Base-by-base conservation (phyloP, 306 rosid genomes). In the Bauhinia variegata region DNA sequence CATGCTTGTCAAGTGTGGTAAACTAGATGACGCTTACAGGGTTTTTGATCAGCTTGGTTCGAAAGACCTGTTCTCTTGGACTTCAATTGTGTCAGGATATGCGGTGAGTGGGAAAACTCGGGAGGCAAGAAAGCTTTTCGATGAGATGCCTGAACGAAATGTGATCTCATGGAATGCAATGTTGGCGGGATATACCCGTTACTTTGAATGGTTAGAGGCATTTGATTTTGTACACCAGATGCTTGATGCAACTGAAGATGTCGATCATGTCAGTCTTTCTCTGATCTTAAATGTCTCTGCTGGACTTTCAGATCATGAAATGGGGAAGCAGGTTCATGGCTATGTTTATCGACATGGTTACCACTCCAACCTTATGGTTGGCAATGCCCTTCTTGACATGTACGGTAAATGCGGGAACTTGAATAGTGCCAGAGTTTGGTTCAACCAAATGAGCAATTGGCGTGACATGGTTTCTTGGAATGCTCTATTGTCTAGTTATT, bases 101-200 rank as follows among this genome's bases (percentile, higher is more conserved):
- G 87, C 86, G 8, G 75, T 67, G 75, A 72, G 82, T 77, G 89
- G 93, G 44, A 71, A 85, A 59, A 82, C 75, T 6, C 44, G 37
- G 70, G 78, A 85, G 70, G 91, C 91, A 16, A 79, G 89, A 57
- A 63, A 65, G 68, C 75, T 83, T 46, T 89, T 87, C 38, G 65
- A 89, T 70, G 71, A 79, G 68, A 89, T 87, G 96, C 89, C 86
- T 11, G 85, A 86, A 59, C 74, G 84, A 38, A 85, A 85, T 81
- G 84, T 89, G 79, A 55, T 89, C 23, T 81, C 91, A 6, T 87
- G 96, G 96, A 89, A 89, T 81, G 88, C 91, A 42, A 87, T 89
- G 96, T 58, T 89, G 80, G 83, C 78, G 0, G 91, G 96, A 31
- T 87, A 89, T 68, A 66, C 60, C 13, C 54, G 44, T 43, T 71